Base-by-base conservation (phyloP, 306 rosid genomes). In the Dalbergia oliveri region DNA sequence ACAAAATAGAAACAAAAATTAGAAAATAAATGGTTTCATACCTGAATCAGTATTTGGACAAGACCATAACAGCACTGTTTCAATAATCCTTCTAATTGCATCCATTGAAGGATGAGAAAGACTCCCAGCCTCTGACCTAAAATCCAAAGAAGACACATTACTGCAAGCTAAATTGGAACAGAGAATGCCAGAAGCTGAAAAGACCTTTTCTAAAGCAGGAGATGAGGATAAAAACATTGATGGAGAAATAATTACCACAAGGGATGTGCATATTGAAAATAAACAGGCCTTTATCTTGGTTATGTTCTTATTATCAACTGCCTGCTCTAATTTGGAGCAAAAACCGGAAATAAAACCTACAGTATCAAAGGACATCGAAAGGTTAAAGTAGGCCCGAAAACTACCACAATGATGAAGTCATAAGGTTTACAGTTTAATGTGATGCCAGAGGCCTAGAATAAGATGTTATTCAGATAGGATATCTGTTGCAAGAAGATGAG, bases 261-360 rank as follows among this genome's bases (percentile, higher is more conserved):
- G 94, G 62, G 95, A 90, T 54, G 99, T 91, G 87, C 97, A 94
- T 63, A 90, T 75, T 69, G 97, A 88, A 84, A 91, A 91, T 81
- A 94, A 86, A 70, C 92, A 89, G 78, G 97, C 72, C 86, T 91
- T 93, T 79, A 93, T 85, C 88, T 84, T 78, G 74, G 77, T 77
- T 41, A 84, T 53, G 79, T 90, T 83, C 73, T 61, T 88, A 68
- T 89, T 83, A 72, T 69, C 81, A 57, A 85, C 81, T 56, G 90
- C 90, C 66, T 45, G 79, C 79, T 90, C 91, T 37, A 94, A 86
- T 65, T 86, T 37, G 57, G 86, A 83, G 89, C 83, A 73, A 76
- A 73, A 79, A 81, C 14, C 44, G 97, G 95, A 79, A 88, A 72
- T 39, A 94, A 84, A 82, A 94, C 97, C 97, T 94, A 74, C 49